phyloP scores from a whole-genome alignment of 2,329 filamentous ascomycete species.

The Colletotrichum scovillei region DNA sequence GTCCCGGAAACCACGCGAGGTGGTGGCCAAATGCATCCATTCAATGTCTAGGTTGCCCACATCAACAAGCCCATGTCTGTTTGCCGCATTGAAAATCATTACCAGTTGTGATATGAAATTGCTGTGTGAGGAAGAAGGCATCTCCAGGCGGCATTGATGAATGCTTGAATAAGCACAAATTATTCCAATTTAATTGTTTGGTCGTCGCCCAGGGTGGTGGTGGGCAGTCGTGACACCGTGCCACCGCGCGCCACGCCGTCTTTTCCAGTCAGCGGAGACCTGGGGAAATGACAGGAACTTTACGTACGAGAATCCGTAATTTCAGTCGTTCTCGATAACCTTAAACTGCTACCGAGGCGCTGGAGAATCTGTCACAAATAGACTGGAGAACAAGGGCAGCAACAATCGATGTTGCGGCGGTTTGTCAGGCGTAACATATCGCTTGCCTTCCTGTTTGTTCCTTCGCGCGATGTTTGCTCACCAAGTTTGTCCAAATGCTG shows the following conservation, averaged over 20 bases:
- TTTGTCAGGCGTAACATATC: neutral
- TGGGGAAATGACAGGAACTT: slow-evolving; percentile 14
- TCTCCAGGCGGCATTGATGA: neutral
- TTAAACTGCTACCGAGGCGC: slow-evolving; percentile 4
- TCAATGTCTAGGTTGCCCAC: neutral
- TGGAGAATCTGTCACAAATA: neutral
- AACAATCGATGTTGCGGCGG: neutral
- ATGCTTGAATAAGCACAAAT: slow-evolving; percentile 9
- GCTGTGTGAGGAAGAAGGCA: neutral
- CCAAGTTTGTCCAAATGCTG: neutral
- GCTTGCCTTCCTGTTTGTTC: neutral
- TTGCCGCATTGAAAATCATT: neutral
- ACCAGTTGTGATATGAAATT: neutral
- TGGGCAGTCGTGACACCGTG: neutral
- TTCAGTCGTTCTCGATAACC: slow-evolving; percentile 17
- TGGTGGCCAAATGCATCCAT: neutral
- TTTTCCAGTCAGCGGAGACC: neutral
- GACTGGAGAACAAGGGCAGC: neutral
- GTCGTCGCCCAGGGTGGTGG: neutral
- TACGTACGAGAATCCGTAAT: slow-evolving; percentile 30
- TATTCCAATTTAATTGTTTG: neutral
- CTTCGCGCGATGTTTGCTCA: no score
- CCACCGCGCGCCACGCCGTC: slow-evolving; percentile 6
- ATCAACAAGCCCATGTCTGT: no score
- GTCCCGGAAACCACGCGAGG: neutral